phyloP scores from a whole-genome alignment of 1,284 basidiomycete species.

The Somion occarium region DNA sequence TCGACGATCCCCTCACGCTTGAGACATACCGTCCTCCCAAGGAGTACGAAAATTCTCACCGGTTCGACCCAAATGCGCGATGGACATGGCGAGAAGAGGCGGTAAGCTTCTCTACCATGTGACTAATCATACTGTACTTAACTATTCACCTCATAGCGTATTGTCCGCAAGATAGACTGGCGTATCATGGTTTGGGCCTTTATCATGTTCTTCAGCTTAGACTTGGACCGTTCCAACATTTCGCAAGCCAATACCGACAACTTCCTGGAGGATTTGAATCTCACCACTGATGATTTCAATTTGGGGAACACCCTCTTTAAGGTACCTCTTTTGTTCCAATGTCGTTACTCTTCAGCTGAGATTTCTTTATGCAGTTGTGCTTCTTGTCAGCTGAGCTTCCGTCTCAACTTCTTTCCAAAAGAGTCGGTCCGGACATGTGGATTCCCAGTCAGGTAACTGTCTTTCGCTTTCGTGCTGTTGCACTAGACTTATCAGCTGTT shows the following conservation, averaged over 20 bases:
- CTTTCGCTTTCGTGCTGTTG: no score
- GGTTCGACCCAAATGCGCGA: constrained; percentile 60
- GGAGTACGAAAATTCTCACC: constrained; percentile 58
- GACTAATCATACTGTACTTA: no score
- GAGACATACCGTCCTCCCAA: constrained; percentile 53
- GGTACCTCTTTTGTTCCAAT: no score
- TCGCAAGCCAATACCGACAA: constrained; percentile 63
- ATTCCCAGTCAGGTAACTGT: constrained; percentile 56
- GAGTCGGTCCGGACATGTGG: constrained; percentile 68
- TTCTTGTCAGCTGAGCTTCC: constrained; percentile 65
- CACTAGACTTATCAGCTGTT: no score
- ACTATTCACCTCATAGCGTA: constrained; percentile 29
- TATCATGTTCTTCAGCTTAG: constrained; percentile 54
- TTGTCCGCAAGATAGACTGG: constrained; percentile 59
- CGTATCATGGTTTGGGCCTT: constrained; percentile 62
- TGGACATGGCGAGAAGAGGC: constrained; percentile 70
- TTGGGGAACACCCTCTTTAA: constrained; percentile 49
- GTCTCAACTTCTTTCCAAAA: constrained; percentile 70
- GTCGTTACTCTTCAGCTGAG: no score
- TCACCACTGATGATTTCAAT: constrained; percentile 66
- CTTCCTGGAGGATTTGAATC: constrained; percentile 56
- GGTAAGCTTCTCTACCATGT: no score
- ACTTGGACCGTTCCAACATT: constrained; percentile 56
- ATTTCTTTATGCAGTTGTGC: constrained; percentile 39
- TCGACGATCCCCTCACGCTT: constrained; percentile 44